phyloP scores from a whole-genome alignment of 208 protist species.

The Crithidia mellificae region DNA sequence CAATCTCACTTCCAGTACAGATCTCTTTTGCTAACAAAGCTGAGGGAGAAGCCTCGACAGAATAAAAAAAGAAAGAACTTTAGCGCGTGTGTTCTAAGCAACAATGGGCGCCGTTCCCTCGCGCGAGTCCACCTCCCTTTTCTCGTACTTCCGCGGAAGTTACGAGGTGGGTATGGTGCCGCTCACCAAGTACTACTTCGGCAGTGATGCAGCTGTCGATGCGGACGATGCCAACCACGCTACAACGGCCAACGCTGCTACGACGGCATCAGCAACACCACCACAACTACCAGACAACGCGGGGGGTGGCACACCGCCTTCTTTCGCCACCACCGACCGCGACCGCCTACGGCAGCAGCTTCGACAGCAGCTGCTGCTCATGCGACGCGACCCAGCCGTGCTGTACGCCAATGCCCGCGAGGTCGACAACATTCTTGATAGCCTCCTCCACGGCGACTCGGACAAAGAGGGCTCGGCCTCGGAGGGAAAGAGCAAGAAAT shows the following conservation, averaged over 20 bases:
- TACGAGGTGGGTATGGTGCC: slow-evolving; percentile 88
- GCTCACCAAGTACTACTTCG: slow-evolving; percentile 78
- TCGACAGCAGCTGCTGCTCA: slow-evolving; percentile 66
- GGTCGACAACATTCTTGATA: slow-evolving; percentile 35
- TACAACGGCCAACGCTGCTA: not conserved
- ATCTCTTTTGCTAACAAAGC: no score
- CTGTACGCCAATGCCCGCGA: slow-evolving; percentile 68
- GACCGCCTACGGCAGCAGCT: slow-evolving; percentile 38
- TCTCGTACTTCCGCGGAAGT: slow-evolving; percentile 84
- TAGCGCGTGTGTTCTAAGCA: no score
- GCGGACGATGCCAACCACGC: not conserved
- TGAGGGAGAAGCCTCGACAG: no score
- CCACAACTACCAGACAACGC: no score
- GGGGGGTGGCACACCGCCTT: not conserved
- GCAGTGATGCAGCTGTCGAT: slow-evolving; percentile 15
- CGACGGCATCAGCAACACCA: not conserved
- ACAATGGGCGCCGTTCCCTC: slow-evolving; percentile 75
- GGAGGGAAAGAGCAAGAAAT: slow-evolving; percentile 11
- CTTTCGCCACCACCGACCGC: not conserved
- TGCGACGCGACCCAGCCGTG: slow-evolving; percentile 70
- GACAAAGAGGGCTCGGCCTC: not conserved
- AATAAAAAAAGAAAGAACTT: not conserved
- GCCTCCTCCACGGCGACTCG: slow-evolving; percentile 12
- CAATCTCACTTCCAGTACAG: no score
- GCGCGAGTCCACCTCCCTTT: slow-evolving; percentile 62